Conservation (phyloP, 2,329 filamentous ascomycete genomes). For the Didymella exigua region DNA sequence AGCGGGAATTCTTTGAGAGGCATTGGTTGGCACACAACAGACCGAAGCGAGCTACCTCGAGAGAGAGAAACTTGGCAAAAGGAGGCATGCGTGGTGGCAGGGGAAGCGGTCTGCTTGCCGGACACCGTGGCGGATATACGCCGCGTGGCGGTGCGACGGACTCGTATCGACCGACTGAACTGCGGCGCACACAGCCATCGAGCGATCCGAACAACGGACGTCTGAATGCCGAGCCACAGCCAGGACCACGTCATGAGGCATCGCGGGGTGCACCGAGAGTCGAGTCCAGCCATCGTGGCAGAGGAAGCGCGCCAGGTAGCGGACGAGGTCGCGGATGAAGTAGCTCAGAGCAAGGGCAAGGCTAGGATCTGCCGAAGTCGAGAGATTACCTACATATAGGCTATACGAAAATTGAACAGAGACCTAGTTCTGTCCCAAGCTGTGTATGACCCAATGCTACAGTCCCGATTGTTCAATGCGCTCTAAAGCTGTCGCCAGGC, state of each 20-base stretch:
- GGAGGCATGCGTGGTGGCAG: background rate
- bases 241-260: background rate
- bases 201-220: background rate
- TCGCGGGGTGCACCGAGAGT: too few species aligned
- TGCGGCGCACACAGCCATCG: background rate
- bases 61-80: background rate
- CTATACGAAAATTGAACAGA: too few species aligned
- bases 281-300: too few species aligned
- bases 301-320: background rate
- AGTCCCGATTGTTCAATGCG: background rate
- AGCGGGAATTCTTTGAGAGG: slow-evolving; percentile 18
- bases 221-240: background rate
- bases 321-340: background rate
- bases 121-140: background rate
- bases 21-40: slow-evolving; percentile 20
- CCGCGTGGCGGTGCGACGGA: too few species aligned
- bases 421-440: background rate
- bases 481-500: background rate
- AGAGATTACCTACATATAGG: background rate
- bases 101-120: background rate
- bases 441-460: background rate
- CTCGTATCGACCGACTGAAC: background rate
- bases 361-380: background rate
- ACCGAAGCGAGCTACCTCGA: background rate
- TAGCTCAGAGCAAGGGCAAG: background rate